Percentiles rank a stretch among this genome's conserved stretches.
Conservation (phyloP, 305 asterid species). For the Euphrasia arctica region DNA sequence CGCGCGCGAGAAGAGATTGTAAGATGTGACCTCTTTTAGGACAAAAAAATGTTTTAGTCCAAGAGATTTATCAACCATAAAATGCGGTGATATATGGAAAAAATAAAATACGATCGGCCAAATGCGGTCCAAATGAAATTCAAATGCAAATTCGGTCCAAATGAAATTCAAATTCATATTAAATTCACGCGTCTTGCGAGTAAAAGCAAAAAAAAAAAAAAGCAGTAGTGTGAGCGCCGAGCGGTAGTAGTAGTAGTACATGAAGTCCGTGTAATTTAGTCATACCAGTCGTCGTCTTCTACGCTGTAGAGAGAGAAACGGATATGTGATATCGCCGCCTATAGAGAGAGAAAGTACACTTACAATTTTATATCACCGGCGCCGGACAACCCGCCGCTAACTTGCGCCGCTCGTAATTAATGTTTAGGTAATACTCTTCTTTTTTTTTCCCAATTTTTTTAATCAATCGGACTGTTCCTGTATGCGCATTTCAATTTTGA, state of each 20-base stretch:
- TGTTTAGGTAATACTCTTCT: conserved; percentile 26
- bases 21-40: conserved; percentile 16
- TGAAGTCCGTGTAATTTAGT: conserved; percentile 53
- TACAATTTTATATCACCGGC: neutral
- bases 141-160: conserved; percentile 15
- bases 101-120: conserved; percentile 22
- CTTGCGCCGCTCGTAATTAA: conserved; percentile 26
- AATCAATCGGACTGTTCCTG: conserved; percentile 12
- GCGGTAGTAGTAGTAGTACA: conserved; percentile 34
- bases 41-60: conserved; percentile 13
- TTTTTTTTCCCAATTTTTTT: conserved; percentile 1
- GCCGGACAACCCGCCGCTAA: conserved; percentile 33
- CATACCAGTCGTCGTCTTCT: conserved; percentile 32
- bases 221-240: no score
- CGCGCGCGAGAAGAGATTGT: conserved; percentile 24
- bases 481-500: conserved; percentile 20
- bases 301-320: conserved; percentile 33
- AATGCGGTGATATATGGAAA: conserved; percentile 69
- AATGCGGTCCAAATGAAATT: conserved; percentile 27
- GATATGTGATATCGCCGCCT: neutral
- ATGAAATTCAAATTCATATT: conserved; percentile 53
- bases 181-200: conserved; percentile 67
- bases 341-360: conserved; percentile 30
- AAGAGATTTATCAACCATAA: conserved; percentile 45
- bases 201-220: conserved; percentile 17